Percentiles rank a stretch among this genome's conserved stretches.
These are phyloP conservation scores for Tephrocybe rancida DNA, from an alignment of 768 basidiomycete genomes.

Conservation along the genomic window DNA sequence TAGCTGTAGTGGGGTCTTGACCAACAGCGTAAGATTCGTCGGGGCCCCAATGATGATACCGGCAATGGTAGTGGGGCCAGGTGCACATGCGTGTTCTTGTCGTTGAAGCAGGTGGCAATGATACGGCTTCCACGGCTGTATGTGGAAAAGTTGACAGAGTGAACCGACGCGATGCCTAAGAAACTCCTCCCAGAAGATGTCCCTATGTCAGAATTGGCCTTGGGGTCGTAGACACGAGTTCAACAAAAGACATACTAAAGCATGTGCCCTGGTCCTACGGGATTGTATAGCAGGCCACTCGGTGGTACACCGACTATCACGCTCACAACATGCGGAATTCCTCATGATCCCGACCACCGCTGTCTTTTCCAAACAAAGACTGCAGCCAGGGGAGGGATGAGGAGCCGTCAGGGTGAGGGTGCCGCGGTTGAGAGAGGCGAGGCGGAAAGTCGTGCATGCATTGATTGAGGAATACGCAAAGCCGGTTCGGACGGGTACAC, in stretches of 20 bases:
- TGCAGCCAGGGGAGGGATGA: no score
- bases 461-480: no score
- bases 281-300: conserved; percentile 79
- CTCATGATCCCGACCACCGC: conserved; percentile 39
- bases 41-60: conserved; percentile 86
- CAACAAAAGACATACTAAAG: conserved; percentile 55
- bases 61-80: conserved; percentile 80
- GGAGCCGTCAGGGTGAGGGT: no score
- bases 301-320: conserved; percentile 41
- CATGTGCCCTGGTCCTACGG: conserved; percentile 92
- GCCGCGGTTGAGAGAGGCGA: no score
- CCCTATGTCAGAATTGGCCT: conserved; percentile 41
- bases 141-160: conserved; percentile 97
- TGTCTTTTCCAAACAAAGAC: conserved; percentile 62
- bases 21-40: conserved; percentile 99
- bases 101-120: conserved; percentile 81
- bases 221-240: background rate
- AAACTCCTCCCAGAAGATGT: conserved; percentile 89
- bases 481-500: no score
- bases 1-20: conserved; percentile 95
- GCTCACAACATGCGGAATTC: conserved; percentile 34
- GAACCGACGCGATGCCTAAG: conserved; percentile 93
- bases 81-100: conserved; percentile 85
- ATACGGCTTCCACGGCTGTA: conserved; percentile 96
- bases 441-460: no score